A percentile compares a stretch with the other conserved stretches of the same genome.
phyloP scores from a whole-genome alignment of 78 protist genomes.

The Dictyostelium capitatum region DNA sequence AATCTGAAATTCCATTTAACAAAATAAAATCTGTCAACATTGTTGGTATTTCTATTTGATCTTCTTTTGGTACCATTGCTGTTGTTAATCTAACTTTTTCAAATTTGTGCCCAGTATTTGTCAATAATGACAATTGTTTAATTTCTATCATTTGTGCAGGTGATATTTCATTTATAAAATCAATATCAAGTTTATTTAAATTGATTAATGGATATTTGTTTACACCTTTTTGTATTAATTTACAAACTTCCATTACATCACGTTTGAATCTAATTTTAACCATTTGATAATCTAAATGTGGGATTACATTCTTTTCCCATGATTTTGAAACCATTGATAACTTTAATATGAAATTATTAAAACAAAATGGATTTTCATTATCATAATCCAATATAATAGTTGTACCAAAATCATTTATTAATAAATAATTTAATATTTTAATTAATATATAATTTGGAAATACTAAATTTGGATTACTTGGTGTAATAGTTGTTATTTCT shows the following conservation, averaged over 20 bases:
- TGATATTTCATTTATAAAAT: background rate
- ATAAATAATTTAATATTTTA: too few relatives aligned
- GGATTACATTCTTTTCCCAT: background rate
- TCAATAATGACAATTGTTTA: background rate
- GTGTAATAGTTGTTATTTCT: background rate
- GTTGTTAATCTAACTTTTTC: background rate
- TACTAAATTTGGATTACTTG: too few relatives aligned
- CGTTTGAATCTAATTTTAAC: background rate
- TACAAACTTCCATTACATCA: background rate
- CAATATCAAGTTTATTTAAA: background rate
- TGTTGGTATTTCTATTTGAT: background rate
- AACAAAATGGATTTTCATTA: background rate
- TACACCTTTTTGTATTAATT: background rate
- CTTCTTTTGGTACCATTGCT: background rate
- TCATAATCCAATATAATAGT: background rate
- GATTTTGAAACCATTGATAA: background rate
- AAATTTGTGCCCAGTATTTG: background rate
- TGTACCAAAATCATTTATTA: background rate
- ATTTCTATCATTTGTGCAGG: background rate
- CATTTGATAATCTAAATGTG: background rate
- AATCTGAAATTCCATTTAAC: background rate
- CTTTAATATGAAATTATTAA: background rate
- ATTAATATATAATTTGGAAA: background rate
- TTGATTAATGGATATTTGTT: background rate
- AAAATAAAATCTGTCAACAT: background rate